phyloP scores from a whole-genome alignment of 2,329 filamentous ascomycete species.

The Sarocladiaceae sp. region DNA sequence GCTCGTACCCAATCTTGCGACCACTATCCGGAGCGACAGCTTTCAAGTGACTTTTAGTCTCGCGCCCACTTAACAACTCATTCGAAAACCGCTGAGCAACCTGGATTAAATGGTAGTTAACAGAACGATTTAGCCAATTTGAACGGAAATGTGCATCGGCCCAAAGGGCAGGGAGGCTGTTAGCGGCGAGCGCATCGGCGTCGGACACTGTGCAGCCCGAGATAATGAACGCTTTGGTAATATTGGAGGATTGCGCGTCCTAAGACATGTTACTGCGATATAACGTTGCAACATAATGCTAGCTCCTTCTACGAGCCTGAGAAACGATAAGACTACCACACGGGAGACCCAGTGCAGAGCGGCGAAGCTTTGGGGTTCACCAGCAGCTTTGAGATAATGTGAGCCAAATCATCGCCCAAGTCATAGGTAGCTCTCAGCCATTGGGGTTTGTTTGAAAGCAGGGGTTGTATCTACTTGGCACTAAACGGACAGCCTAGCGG shows the following conservation, averaged over 20 bases:
- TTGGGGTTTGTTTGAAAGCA: too few relatives aligned
- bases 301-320: too few relatives aligned
- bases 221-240: constrained; percentile 11
- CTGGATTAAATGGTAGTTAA: constrained; percentile 17
- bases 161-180: constrained; percentile 18
- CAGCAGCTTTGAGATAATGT: too few relatives aligned
- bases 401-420: too few relatives aligned
- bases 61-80: constrained; percentile 15
- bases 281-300: too few relatives aligned
- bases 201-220: constrained; percentile 15
- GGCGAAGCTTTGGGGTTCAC: too few relatives aligned
- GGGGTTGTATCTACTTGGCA: background rate
- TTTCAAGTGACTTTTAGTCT: constrained; percentile 16
- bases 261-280: too few relatives aligned
- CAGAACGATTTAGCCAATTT: constrained; percentile 17
- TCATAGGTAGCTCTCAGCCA: too few relatives aligned
- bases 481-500: constrained; percentile 42
- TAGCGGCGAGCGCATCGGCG: constrained; percentile 14
- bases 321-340: too few relatives aligned
- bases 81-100: constrained; percentile 16
- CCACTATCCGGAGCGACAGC: constrained; percentile 17
- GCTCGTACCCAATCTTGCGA: constrained; percentile 17
- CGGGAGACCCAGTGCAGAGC: too few relatives aligned
- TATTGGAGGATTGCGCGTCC: constrained; percentile 1
- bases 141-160: constrained; percentile 15